These are phyloP conservation scores for Eragrostis curvula DNA, from an alignment of 176 grass and related monocot genomes.

Conservation along the genomic window DNA sequence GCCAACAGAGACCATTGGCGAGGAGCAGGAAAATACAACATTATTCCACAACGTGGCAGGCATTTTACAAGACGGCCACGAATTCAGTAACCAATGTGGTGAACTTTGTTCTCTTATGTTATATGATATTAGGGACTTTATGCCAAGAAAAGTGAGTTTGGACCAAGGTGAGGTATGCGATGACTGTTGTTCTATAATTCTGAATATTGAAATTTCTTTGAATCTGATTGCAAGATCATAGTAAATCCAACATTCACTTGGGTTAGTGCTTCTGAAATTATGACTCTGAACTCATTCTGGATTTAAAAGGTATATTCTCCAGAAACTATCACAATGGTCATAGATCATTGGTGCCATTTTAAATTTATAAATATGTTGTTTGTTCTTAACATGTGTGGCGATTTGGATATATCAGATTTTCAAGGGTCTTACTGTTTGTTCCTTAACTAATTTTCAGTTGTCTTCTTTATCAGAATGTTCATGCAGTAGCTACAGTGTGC, in stretches of 20 bases:
- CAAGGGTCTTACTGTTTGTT: not conserved
- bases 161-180: not conserved
- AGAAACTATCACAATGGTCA: not conserved
- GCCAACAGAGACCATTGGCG: conserved; percentile 73
- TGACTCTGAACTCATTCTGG: not conserved
- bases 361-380: not conserved
- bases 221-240: not conserved
- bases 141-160: not conserved
- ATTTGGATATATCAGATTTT: not conserved
- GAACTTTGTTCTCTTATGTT: not conserved
- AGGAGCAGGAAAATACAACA: conserved; percentile 64
- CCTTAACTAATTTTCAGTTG: not conserved
- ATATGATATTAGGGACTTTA: not conserved
- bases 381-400: not conserved
- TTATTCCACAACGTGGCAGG: conserved; percentile 47
- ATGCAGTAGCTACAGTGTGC: not conserved
- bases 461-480: not conserved
- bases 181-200: not conserved
- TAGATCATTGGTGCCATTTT: not conserved
- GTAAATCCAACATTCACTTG: not conserved
- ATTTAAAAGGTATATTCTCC: not conserved
- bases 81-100: conserved; percentile 27
- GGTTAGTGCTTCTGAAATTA: conserved; percentile 19
- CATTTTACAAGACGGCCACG: conserved; percentile 39
- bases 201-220: not conserved